A percentile compares a stretch with the other conserved stretches of the same genome.
Conservation (phyloP, 257 asterid genomes). For the Thymus quinquecostatus region DNA sequence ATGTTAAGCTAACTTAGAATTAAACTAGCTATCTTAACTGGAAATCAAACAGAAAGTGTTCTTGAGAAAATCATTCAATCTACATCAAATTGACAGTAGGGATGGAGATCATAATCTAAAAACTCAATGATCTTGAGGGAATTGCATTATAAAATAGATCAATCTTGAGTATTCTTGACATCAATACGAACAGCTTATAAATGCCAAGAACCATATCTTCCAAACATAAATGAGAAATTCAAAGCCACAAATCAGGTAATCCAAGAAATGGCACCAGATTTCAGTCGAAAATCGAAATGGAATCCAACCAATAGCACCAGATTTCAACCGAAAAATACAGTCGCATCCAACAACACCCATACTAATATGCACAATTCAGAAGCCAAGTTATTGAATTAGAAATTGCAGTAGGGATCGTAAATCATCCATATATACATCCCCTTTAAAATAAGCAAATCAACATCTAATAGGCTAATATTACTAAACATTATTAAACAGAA, state of each 20-base stretch:
- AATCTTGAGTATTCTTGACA: background rate
- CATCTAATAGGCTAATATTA: slow-evolving; percentile 23
- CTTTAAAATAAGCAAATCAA: slow-evolving; percentile 32
- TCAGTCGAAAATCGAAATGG: background rate
- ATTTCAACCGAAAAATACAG: no score
- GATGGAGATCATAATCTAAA: background rate
- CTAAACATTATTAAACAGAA: slow-evolving; percentile 25
- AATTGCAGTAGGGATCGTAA: slow-evolving; percentile 25
- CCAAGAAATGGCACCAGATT: background rate
- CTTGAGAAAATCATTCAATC: background rate
- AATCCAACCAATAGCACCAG: slow-evolving; percentile 3
- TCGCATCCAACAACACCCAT: background rate
- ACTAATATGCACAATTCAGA: background rate
- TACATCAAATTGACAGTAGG: background rate
- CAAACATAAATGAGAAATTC: background rate
- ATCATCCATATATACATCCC: slow-evolving; percentile 31
- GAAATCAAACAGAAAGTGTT: background rate
- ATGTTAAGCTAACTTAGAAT: background rate
- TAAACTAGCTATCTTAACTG: background rate
- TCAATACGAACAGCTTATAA: background rate
- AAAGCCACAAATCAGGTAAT: background rate
- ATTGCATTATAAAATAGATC: background rate
- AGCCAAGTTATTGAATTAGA: slow-evolving; percentile 33
- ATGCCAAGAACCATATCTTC: slow-evolving; percentile 19
- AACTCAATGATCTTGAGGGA: background rate